Evolutionary conservation across 1,284 basidiomycete species (phyloP).

Genomic region (Singerocomus inundabilis): DNA sequence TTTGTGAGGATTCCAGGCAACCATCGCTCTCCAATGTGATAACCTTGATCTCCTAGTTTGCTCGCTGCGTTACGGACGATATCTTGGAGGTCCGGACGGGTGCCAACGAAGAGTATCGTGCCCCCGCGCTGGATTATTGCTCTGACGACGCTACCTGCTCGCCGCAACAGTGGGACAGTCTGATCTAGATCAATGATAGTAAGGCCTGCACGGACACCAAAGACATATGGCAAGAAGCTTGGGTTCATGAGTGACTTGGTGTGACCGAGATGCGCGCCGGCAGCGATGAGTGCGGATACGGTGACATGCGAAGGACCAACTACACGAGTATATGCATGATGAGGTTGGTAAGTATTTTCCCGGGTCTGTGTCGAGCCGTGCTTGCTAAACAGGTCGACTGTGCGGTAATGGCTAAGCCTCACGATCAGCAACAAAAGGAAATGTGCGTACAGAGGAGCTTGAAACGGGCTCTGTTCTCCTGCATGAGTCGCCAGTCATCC

Average conservation of each 20-base stretch:
- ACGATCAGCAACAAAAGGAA: conserved; percentile 7
- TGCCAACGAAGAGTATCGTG: conserved; percentile 88
- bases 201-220: conserved; percentile 87
- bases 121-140: conserved; percentile 83
- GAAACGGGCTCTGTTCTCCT: conserved; percentile 53
- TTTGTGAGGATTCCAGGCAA: conserved; percentile 94
- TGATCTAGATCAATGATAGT: conserved; percentile 96
- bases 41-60: conserved; percentile 76
- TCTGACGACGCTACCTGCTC: conserved; percentile 86
- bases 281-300: conserved; percentile 86
- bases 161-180: conserved; percentile 87
- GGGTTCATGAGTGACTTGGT: conserved; percentile 79
- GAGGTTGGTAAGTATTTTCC: conserved; percentile 70
- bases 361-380: conserved; percentile 80
- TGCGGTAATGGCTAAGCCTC: conserved; percentile 15
- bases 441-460: conserved; percentile 46
- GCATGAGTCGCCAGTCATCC: conserved; percentile 67
- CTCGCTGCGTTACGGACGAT: conserved; percentile 80
- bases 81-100: conserved; percentile 73
- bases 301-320: conserved; percentile 64
- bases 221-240: conserved; percentile 90
- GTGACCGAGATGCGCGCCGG: conserved; percentile 95
- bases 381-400: conserved; percentile 65
- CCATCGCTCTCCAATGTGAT: conserved; percentile 87
- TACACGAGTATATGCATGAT: conserved; percentile 71